A percentile compares a stretch with the other conserved stretches of the same genome.
These are phyloP conservation scores for Trichaptum fuscoviolaceum DNA, from an alignment of 768 basidiomycete species.

Conservation along the genomic window DNA sequence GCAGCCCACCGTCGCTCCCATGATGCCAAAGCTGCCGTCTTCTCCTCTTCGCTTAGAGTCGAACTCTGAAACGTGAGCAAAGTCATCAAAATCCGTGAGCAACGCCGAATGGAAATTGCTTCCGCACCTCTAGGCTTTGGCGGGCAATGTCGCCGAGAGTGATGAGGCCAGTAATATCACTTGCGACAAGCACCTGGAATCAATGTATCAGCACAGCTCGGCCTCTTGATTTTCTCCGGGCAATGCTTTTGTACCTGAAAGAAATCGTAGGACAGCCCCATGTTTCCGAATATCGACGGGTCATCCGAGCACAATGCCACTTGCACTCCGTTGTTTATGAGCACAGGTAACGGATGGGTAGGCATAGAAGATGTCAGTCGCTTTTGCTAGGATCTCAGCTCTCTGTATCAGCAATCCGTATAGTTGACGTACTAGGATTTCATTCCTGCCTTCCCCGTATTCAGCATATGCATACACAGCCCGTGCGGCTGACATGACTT, in stretches of 20 bases:
- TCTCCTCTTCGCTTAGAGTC: slow-evolving; percentile 14
- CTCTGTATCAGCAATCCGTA: background rate
- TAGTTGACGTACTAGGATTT: slow-evolving; percentile 50
- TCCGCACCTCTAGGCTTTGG: slow-evolving; percentile 3
- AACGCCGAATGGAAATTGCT: background rate
- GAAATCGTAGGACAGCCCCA: slow-evolving; percentile 75
- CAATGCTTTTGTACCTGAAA: slow-evolving; percentile 48
- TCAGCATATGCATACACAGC: slow-evolving; percentile 6
- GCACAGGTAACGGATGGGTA: slow-evolving; percentile 65
- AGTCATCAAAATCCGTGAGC: background rate
- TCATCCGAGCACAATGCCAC: slow-evolving; percentile 73
- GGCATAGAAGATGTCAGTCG: slow-evolving; percentile 76
- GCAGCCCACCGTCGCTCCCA: slow-evolving; percentile 21
- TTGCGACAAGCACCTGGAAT: slow-evolving; percentile 53
- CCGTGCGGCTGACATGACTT: slow-evolving; percentile 24
- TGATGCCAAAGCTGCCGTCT: slow-evolving; percentile 12
- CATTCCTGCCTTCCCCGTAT: slow-evolving; percentile 43
- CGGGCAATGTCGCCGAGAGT: slow-evolving; percentile 34
- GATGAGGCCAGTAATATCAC: slow-evolving; percentile 61
- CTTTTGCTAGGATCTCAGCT: slow-evolving; percentile 27
- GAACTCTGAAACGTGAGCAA: slow-evolving; percentile 12
- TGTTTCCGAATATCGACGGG: slow-evolving; percentile 71
- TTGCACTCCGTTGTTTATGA: slow-evolving; percentile 68
- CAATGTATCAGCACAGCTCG: background rate
- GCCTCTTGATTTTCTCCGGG: background rate